These are phyloP conservation scores for Blastobotrys buckinghamii DNA, from an alignment of 1,139 yeast species.

Conservation along the genomic window DNA sequence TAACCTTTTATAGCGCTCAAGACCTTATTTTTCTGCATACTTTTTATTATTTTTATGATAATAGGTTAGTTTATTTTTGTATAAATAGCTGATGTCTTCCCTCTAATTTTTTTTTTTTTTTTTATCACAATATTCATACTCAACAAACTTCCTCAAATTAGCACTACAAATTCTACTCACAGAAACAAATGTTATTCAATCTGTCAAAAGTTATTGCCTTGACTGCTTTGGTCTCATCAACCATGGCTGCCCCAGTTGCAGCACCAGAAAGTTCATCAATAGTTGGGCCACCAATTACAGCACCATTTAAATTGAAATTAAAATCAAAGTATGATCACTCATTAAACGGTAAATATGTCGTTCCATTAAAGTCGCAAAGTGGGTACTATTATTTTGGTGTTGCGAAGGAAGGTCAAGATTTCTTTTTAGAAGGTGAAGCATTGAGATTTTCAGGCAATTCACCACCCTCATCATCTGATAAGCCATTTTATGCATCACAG, in stretches of 20 bases:
- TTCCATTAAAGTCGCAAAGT: not conserved
- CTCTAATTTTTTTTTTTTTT: no score
- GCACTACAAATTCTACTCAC: no score
- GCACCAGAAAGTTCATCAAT: not conserved
- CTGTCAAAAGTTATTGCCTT: not conserved
- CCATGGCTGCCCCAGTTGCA: not conserved
- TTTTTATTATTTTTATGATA: no score
- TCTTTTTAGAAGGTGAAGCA: not conserved
- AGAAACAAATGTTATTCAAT: not conserved
- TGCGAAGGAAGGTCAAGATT: not conserved
- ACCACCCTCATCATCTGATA: not conserved
- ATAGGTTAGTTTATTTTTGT: no score
- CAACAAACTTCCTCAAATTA: no score
- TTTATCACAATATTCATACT: no score
- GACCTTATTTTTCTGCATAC: no score
- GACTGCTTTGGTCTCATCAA: not conserved
- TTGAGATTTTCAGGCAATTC: not conserved
- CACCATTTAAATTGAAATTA: not conserved
- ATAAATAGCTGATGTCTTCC: no score
- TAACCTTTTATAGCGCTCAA: no score
- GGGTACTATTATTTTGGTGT: not conserved
- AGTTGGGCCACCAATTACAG: conserved; percentile 6
- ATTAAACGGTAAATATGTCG: not conserved
- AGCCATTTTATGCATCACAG: not conserved
- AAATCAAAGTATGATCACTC: not conserved